Evolutionary conservation across 1,139 yeast species (phyloP), one percentile per base, ranked within the genome.

Genomic region (Torulaspora pretoriensis): DNA sequence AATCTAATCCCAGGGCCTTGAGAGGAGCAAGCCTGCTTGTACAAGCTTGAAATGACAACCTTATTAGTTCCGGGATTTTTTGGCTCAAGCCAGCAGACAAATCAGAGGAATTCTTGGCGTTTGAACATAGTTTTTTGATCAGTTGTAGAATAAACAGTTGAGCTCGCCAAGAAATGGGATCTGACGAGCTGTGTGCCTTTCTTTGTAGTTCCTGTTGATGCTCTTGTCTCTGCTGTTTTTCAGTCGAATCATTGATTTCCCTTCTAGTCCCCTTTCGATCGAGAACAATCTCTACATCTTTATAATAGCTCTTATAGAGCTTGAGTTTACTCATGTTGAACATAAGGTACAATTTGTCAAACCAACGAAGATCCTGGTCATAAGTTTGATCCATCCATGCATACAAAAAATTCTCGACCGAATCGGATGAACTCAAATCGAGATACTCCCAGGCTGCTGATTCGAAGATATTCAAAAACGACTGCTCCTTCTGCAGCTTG

Each of bases 1-100:
- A 68, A 27, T 72, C 71, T 35, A 90, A 69, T 1, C 97, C 96
- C 33, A 75, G 65, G 10, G 82, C 63, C 53, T 88, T 80, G 48
- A 89, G 69, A 6, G 73, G 71, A 23, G 77, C 66, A 3, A 87
- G 75, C 2, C 83, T 75, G 0, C 95, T 77, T 0, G 96, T 84
- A 0, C 96, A 81, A 0, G 96, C 90, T 16, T 85, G 73, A 57
- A 88, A 89, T 1, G 96, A 82, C n/a, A 89, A 72, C 52, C 84
- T 82, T 27, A 90, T 83, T 34, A 90, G 67, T 30, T 86, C 95
- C 17, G 85, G 79, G 7, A 88, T 75, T 46, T 73, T 75, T 0
- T 72, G 63, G 5, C 78, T 70, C 28, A 86, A 63, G 30, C 60
- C 70, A 0, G 67, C 65, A 14, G 71, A 65, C 8, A 81, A 56